phyloP scores from a whole-genome alignment of 169 alveolate genomes.

The Eimeria sp. region DNA sequence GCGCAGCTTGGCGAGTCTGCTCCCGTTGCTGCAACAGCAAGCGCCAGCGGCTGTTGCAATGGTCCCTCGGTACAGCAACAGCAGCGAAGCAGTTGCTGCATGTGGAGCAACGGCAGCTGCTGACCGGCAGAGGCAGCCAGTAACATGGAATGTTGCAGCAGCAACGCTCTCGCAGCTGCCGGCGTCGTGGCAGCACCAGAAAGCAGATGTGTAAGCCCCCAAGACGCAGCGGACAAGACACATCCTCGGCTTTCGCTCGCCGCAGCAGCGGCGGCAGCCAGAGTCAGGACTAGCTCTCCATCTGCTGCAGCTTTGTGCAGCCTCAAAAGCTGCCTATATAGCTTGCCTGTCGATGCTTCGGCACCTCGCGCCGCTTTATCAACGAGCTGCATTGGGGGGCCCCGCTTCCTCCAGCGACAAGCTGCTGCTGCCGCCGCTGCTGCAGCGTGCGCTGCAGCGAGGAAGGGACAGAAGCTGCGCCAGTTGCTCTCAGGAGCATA shows the following conservation, averaged over 20 bases:
- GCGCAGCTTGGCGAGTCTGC: constrained; percentile 46
- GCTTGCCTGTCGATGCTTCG: constrained; percentile 1
- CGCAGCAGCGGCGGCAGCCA: constrained; percentile 69
- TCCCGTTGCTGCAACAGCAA: constrained; percentile 41
- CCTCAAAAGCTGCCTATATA: constrained; percentile 59
- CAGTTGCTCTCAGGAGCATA: background rate
- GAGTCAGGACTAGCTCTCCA: constrained; percentile 57
- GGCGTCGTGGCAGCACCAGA: constrained; percentile 47
- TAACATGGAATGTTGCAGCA: constrained; percentile 7
- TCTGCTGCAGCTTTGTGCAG: constrained; percentile 80
- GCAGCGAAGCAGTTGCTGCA: constrained; percentile 77
- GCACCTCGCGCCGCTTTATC: background rate
- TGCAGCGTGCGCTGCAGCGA: constrained; percentile 34
- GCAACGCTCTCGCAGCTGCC: constrained; percentile 35
- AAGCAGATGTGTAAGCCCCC: constrained; percentile 17
- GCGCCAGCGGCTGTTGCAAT: constrained; percentile 23
- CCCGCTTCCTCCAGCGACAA: background rate
- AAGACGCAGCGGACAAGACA: background rate
- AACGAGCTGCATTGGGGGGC: background rate
- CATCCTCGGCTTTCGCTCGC: constrained; percentile 18
- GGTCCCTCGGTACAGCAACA: constrained; percentile 51
- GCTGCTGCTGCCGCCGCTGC: constrained; percentile 22
- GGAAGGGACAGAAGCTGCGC: constrained; percentile 28
- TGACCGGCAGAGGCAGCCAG: constrained; percentile 28
- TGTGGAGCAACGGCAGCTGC: constrained; percentile 73